Evolutionary conservation across 2,329 filamentous ascomycete genomes (phyloP), one percentile per base, ranked within the genome.

Genomic region (Aspergillus sp.): DNA sequence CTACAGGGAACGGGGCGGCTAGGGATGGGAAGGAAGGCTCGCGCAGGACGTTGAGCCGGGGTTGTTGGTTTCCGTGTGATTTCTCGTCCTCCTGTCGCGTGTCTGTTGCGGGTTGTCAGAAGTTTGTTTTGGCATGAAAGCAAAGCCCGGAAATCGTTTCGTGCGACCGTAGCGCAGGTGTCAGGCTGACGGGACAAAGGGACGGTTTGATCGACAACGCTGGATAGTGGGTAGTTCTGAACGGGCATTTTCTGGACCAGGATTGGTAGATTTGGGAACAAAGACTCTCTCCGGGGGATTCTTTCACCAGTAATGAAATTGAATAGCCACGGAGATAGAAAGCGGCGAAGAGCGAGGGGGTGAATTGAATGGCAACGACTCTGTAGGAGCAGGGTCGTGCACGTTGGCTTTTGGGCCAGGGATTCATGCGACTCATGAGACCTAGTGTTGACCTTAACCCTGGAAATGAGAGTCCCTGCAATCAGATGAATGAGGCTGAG

Each of bases 81-180:
- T 20, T 42, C 19, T 42, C 17, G 9, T 41, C 42, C 44, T n/a
- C 41, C 42, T 35, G 33, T 62, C 50, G 52, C 52, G 42, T 30
- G 26, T 30, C 26, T 53, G 53, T 44, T 41, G 35, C 30, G 49
- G 50, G 49, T 54, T 49, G 52, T 55, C 59, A 57, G 57, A 60
- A 55, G 57, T 58, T 58, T 58, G 57, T 57, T 48, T 58, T 47
- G 49, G 49, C 57, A 50, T 11, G 26, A 56, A 55, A 57, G 59
- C 53, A 56, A 49, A 52, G 52, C 58, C 55, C 52, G 55, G 46
- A 54, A 53, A 52, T 57, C 55, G 59, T 60, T 59, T 60, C 52
- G 59, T 61, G 59, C 50, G 56, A 61, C 57, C 35, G 55, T 47
- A 52, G 49, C 40, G 44, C 47, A 51, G 54, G 52, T 55, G 50